Conservation (phyloP, 1,284 basidiomycete species). For the Cutaneotrichosporon dermatis region DNA sequence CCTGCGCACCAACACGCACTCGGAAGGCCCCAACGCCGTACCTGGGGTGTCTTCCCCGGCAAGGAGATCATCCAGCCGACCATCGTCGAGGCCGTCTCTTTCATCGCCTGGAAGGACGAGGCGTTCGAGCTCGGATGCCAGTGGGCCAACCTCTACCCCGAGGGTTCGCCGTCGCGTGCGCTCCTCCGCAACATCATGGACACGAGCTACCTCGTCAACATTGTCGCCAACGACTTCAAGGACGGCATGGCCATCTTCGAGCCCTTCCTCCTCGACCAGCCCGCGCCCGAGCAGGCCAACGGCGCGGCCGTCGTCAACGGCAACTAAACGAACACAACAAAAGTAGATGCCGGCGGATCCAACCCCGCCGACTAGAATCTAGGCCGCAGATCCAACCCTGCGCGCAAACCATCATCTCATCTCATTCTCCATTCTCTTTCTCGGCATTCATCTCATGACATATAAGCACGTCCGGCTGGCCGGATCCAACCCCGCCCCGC, state of each 20-base stretch:
- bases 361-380: no score
- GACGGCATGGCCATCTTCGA: constrained; percentile 76
- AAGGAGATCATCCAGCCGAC: constrained; percentile 98
- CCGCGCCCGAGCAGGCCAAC: no score
- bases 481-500: constrained; percentile 1
- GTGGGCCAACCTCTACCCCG: constrained; percentile 87
- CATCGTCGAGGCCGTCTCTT: constrained; percentile 78
- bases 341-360: background rate
- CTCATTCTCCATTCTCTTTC: no score
- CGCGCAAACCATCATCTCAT: no score
- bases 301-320: background rate
- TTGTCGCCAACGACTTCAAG: constrained; percentile 96
- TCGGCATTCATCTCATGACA: no score
- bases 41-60: constrained; percentile 98
- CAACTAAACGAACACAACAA: background rate
- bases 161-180: constrained; percentile 66
- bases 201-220: constrained; percentile 83
- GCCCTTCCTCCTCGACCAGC: constrained; percentile 60
- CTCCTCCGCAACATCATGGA: constrained; percentile 77
- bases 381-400: no score
- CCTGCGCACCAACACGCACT: constrained; percentile 88
- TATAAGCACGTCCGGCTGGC: background rate
- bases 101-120: constrained; percentile 64
- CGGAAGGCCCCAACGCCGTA: constrained; percentile 97
- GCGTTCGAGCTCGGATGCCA: constrained; percentile 91